These are phyloP conservation scores for Blastomyces emzantsi DNA, from an alignment of 2,329 filamentous ascomycete species.

Conservation along the genomic window DNA sequence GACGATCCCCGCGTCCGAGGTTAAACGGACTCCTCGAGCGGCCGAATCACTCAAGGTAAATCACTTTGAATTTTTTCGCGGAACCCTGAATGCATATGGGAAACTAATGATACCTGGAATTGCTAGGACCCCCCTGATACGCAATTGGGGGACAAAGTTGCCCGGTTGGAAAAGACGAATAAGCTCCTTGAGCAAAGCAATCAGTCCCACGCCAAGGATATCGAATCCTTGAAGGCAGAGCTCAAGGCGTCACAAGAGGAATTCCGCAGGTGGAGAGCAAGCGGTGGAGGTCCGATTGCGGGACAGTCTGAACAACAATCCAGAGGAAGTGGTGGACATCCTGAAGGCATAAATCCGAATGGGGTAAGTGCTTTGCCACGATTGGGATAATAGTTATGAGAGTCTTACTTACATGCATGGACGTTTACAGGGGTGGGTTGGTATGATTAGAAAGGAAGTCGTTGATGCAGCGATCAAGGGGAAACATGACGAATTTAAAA, in stretches of 20 bases:
- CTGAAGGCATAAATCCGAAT: not conserved
- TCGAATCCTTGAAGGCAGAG: not conserved
- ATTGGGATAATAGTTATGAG: not conserved
- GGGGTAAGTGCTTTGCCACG: not conserved
- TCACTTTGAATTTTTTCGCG: not conserved
- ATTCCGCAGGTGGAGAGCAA: not conserved
- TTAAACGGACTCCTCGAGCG: not conserved
- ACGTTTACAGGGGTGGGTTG: not conserved
- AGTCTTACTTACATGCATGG: not conserved
- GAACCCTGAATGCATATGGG: not conserved
- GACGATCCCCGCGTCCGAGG: not conserved
- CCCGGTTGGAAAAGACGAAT: not conserved
- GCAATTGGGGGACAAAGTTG: not conserved
- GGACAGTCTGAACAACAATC: not conserved
- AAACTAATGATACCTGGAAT: not conserved
- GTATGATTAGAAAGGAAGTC: not conserved
- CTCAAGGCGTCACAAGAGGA: not conserved
- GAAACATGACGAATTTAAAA: not conserved
- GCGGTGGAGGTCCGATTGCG: not conserved
- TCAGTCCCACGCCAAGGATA: not conserved
- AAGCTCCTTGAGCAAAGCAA: not conserved
- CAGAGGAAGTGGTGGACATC: not conserved
- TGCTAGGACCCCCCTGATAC: not conserved
- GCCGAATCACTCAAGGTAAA: not conserved
- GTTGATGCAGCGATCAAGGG: not conserved